These are phyloP conservation scores for Pseudoneurospora amorphoporcata DNA, from an alignment of 495 filamentous ascomycete genomes.

Conservation along the genomic window DNA sequence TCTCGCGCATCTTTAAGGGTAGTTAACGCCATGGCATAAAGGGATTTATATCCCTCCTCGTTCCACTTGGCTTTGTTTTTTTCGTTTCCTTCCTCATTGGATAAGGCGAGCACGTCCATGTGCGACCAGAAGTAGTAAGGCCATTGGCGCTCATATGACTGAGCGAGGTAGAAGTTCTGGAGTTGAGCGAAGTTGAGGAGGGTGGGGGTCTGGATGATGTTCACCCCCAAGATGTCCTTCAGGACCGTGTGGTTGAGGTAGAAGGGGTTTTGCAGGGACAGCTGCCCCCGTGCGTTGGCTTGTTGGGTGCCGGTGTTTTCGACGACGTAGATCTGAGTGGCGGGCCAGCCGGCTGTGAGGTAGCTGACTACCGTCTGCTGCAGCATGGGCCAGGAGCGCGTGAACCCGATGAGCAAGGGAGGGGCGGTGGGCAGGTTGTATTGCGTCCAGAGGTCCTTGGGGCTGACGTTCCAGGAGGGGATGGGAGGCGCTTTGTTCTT, in stretches of 20 bases:
- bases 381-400: slow-evolving; percentile 47
- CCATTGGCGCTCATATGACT: slow-evolving; percentile 47
- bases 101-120: slow-evolving; percentile 46
- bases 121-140: slow-evolving; percentile 51
- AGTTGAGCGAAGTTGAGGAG: slow-evolving; percentile 52
- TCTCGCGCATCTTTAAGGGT: slow-evolving; percentile 25
- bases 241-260: slow-evolving; percentile 48
- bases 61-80: slow-evolving; percentile 23
- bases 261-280: slow-evolving; percentile 52
- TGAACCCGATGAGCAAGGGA: slow-evolving; percentile 52
- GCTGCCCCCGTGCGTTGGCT: slow-evolving; percentile 38
- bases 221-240: slow-evolving; percentile 39
- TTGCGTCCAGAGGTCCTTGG: slow-evolving; percentile 22
- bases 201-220: slow-evolving; percentile 46
- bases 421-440: slow-evolving; percentile 29
- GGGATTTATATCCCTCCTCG: slow-evolving; percentile 27
- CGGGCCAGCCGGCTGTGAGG: slow-evolving; percentile 52
- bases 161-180: slow-evolving; percentile 50
- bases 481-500: slow-evolving; percentile 27
- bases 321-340: slow-evolving; percentile 48
- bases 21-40: slow-evolving; percentile 39
- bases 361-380: slow-evolving; percentile 50
- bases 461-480: slow-evolving; percentile 31
- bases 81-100: slow-evolving; percentile 37
- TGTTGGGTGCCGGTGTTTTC: slow-evolving; percentile 56